These are phyloP conservation scores for Fagopyrum homotropicum DNA, from an alignment of 148 eudicot species.

Conservation along the genomic window DNA sequence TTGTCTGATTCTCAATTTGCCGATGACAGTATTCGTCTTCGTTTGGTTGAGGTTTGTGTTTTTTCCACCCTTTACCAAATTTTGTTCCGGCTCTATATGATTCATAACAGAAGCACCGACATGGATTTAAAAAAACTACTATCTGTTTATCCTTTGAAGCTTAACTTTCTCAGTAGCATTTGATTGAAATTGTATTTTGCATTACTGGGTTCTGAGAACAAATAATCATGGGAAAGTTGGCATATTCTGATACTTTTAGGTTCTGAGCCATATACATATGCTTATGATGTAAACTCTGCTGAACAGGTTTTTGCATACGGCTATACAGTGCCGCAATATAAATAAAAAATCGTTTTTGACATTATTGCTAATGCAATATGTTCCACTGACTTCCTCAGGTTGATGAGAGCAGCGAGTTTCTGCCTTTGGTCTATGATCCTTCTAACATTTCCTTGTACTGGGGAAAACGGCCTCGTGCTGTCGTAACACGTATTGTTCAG, in stretches of 20 bases:
- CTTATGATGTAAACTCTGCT: neutral
- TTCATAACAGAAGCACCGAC: neutral
- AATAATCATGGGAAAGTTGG: neutral
- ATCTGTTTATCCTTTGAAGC: neutral
- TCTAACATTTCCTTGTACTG: conserved; percentile 72
- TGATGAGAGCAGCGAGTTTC: conserved; percentile 81
- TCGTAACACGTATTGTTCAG: conserved; percentile 78
- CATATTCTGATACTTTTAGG: neutral
- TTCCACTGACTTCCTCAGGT: conserved; percentile 38
- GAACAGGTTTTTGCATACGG: neutral
- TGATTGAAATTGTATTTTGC: neutral
- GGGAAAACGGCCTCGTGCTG: conserved; percentile 98
- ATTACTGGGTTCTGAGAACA: neutral
- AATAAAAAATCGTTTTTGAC: neutral
- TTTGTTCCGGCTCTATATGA: neutral
- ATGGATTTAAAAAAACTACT: neutral
- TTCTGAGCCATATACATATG: neutral
- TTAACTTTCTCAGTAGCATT: neutral
- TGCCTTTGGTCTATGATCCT: conserved; percentile 94
- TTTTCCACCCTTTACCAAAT: conserved; percentile 9
- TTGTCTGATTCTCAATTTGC: conserved; percentile 82
- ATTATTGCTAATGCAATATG: neutral
- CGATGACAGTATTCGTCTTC: conserved; percentile 66
- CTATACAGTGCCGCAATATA: neutral
- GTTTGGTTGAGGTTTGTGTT: conserved; percentile 75